phyloP scores from a whole-genome alignment of 805 yeast species.

The Yamadazyma insecticola region DNA sequence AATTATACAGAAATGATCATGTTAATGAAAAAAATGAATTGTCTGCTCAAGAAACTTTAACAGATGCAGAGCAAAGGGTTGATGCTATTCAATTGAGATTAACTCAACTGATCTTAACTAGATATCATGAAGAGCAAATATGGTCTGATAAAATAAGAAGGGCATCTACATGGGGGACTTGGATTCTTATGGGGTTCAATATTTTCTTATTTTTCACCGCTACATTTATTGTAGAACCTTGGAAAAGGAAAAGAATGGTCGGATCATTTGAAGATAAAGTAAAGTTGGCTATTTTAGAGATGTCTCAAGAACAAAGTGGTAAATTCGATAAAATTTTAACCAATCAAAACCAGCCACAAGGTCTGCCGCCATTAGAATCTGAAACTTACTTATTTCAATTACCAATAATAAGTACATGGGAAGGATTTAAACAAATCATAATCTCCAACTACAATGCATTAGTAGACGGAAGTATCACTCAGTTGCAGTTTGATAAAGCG shows the following conservation, averaged over 20 bases:
- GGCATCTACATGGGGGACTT: slow-evolving; percentile 96
- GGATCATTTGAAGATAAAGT: slow-evolving; percentile 81
- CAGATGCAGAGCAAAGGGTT: slow-evolving; percentile 52
- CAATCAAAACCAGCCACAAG: slow-evolving; percentile 2
- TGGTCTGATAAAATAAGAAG: slow-evolving; percentile 97
- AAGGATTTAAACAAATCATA: slow-evolving; percentile 8
- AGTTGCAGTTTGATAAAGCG: slow-evolving; percentile 16
- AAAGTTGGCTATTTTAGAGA: slow-evolving; percentile 29
- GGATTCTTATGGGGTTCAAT: slow-evolving; percentile 84
- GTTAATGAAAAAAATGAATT: slow-evolving; percentile 58
- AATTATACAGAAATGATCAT: slow-evolving; percentile 77
- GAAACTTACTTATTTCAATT: slow-evolving; percentile 3
- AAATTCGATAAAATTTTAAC: slow-evolving; percentile 8
- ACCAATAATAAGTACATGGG: slow-evolving; percentile 16
- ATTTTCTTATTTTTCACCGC: slow-evolving; percentile 72
- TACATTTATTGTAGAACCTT: slow-evolving; percentile 88
- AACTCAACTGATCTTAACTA: slow-evolving; percentile 71
- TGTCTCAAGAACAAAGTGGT: slow-evolving; percentile 9
- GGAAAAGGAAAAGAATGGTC: slow-evolving; percentile 81
- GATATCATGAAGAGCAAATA: slow-evolving; percentile 95
- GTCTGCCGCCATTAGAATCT: background rate
- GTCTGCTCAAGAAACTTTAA: slow-evolving; percentile 44
- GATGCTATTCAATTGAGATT: slow-evolving; percentile 68
- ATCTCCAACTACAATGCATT: slow-evolving; percentile 14
- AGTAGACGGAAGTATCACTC: slow-evolving; percentile 8